Conservation (phyloP, 1,284 basidiomycete genomes). For the Heterobasidion occidentale region DNA sequence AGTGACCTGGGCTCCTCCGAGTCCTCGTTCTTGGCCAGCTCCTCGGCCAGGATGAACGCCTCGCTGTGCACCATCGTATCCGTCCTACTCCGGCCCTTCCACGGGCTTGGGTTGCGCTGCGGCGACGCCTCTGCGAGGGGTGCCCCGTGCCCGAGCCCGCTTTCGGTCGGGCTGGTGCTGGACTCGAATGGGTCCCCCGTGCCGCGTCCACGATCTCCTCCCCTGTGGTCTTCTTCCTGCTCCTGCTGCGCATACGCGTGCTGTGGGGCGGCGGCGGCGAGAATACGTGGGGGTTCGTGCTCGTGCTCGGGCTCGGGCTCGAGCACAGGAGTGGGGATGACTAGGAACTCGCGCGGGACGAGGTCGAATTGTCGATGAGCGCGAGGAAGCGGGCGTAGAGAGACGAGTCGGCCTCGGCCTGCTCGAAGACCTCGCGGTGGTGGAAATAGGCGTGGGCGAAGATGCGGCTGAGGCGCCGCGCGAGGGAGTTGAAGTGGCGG, state of each 20-base stretch:
- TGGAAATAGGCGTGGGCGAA: conserved; percentile 96
- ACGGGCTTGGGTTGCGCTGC: conserved; percentile 36
- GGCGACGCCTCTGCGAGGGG: conserved; percentile 2
- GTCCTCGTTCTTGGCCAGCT: conserved; percentile 26
- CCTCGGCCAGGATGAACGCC: conserved; percentile 32
- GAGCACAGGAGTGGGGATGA: conserved; percentile 50
- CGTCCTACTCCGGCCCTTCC: conserved; percentile 55
- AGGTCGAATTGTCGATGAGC: conserved; percentile 77
- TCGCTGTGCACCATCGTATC: conserved; percentile 76
- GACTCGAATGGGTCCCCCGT: conserved; percentile 3
- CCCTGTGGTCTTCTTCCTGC: conserved; percentile 10
- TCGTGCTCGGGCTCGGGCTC: conserved; percentile 13
- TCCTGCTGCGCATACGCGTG: neutral
- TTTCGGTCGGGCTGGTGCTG: neutral
- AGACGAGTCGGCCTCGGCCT: conserved; percentile 85
- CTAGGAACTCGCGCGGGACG: conserved; percentile 73
- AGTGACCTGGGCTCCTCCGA: conserved; percentile 3
- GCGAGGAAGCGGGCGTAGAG: conserved; percentile 88
- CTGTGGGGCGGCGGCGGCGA: conserved; percentile 33
- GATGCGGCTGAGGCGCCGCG: conserved; percentile 85
- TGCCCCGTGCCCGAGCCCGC: conserved; percentile 15
- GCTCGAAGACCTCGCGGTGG: conserved; percentile 86
- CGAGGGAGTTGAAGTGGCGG: conserved; percentile 83
- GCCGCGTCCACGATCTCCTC: conserved; percentile 12
- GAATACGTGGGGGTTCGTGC: conserved; percentile 40